A percentile compares a stretch with the other conserved stretches of the same genome.
Conservation (phyloP, 1,284 basidiomycete species). For the Ustilago curta region DNA sequence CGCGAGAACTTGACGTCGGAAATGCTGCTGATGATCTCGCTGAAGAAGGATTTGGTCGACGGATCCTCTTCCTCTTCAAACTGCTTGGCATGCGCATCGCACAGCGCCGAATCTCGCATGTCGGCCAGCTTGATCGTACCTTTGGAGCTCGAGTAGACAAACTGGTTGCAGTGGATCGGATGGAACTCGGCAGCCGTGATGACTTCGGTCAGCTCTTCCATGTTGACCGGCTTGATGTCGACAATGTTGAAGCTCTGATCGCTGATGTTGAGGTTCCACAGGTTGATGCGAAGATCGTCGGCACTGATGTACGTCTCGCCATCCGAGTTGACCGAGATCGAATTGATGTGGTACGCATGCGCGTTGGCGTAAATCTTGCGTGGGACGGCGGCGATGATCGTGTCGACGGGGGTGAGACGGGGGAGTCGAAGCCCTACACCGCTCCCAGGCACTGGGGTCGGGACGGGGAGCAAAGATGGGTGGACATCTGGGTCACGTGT, state of each 20-base stretch:
- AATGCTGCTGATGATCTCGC: constrained; percentile 99
- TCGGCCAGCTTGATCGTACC: constrained; percentile 99
- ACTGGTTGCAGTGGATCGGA: constrained; percentile 95
- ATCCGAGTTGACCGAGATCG: constrained; percentile 98
- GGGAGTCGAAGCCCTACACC: constrained; percentile 63
- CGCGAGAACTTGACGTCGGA: constrained; percentile 99
- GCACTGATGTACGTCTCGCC: constrained; percentile 99
- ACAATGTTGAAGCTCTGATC: constrained; percentile 99
- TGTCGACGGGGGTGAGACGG: constrained; percentile 88
- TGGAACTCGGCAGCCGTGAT: constrained; percentile 99
- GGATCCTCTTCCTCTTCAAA: constrained; percentile 91
- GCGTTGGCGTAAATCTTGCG: constrained; percentile 99
- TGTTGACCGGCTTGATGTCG: constrained; percentile 99
- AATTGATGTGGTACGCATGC: constrained; percentile 99
- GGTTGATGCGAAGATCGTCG: constrained; percentile 94
- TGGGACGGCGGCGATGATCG: constrained; percentile 97
- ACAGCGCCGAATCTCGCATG: constrained; percentile 97
- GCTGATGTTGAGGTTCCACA: constrained; percentile 98
- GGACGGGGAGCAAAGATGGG: constrained; percentile 55
- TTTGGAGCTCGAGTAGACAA: constrained; percentile 99
- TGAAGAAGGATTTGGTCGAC: constrained; percentile 97
- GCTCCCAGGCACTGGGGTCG: constrained; percentile 49
- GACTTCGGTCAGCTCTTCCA: constrained; percentile 99
- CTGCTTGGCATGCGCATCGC: constrained; percentile 92
- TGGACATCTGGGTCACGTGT: constrained; percentile 49